Evolutionary conservation across 2,329 filamentous ascomycete genomes (phyloP).

Genomic region (Colletotrichum karsti): DNA sequence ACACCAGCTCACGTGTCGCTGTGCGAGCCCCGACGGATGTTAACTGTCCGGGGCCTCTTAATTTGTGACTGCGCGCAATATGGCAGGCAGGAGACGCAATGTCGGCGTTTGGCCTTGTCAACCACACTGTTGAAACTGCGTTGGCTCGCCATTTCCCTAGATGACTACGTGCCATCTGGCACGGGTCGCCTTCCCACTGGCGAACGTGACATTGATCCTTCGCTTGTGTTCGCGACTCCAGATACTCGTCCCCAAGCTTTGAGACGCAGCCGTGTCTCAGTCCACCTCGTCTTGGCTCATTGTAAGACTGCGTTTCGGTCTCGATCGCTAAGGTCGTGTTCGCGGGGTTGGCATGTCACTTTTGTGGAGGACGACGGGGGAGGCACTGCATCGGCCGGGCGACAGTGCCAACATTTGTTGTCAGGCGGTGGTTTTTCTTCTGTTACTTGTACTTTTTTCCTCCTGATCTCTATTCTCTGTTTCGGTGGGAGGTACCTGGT

Average conservation of each 20-base stretch:
- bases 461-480: slow-evolving; percentile 14
- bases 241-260: background rate
- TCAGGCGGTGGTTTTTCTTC: background rate
- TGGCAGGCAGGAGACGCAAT: background rate
- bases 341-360: background rate
- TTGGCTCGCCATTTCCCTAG: background rate
- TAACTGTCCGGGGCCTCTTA: slow-evolving; percentile 6
- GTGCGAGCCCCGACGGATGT: slow-evolving; percentile 18
- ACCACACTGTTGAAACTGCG: background rate
- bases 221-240: background rate
- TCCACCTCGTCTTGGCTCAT: background rate
- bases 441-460: slow-evolving; percentile 20
- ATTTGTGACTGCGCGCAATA: slow-evolving; percentile 26
- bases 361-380: background rate
- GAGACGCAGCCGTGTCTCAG: background rate
- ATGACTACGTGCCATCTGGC: background rate
- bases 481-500: background rate
- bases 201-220: background rate
- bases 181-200: background rate
- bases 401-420: background rate
- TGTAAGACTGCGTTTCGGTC: slow-evolving; percentile 8
- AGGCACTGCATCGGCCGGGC: background rate
- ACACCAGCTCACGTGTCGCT: slow-evolving; percentile 26
- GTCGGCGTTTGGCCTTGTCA: background rate
- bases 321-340: background rate